Evolutionary conservation across 1,284 basidiomycete genomes (phyloP), one percentile per base, ranked within the genome.

Genomic region (Tausonia pullulans): DNA sequence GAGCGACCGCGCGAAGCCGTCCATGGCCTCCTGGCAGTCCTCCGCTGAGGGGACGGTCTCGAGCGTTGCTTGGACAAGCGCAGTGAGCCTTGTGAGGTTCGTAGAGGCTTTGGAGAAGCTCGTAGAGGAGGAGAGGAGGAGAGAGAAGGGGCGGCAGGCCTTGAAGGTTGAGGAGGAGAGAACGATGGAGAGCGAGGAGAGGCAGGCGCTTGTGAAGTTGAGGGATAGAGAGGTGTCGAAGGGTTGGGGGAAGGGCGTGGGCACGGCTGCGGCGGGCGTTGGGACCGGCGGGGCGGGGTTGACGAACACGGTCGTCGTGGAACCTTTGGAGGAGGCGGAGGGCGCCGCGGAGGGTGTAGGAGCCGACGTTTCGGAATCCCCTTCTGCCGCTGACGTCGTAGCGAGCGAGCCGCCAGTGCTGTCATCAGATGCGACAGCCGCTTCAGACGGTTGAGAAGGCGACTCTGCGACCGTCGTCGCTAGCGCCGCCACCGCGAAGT

Each of bases 141-240:
- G 72, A 0, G 87, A 87, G 73, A 92, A 85, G 0, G 88, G 83
- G 5, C 89, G 81, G 72, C 89, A 92, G 5, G 79, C 72, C 14
- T 82, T 78, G 73, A 91, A 90, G 0, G 82, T 72, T 3, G 74
- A 54, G 0, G 81, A 76, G 67, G 79, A 78, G 0, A 87, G 85
- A 82, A 90, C 87, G 69, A 86, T 86, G 40, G 77, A 68, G 74
- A 91, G 85, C 74, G 88, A 90, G 63, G 79, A 76, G 66, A 82
- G 78, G 72, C 89, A 92, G 53, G 77, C 73, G 46, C 82, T 83
- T 6, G 85, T 83, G 70, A 88, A 86, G 70, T 86, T 84, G 39
- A 69, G 69, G 9, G 81, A 78, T 56, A 89, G 72, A 16, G 80
- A 79, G 3, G 81, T 79, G 70, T 89, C 88, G 69, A 86, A 84